Evolutionary conservation across 495 filamentous ascomycete species (phyloP), one percentile per base, ranked within the genome.

Genomic region (Lasiosphaeria hispida): DNA sequence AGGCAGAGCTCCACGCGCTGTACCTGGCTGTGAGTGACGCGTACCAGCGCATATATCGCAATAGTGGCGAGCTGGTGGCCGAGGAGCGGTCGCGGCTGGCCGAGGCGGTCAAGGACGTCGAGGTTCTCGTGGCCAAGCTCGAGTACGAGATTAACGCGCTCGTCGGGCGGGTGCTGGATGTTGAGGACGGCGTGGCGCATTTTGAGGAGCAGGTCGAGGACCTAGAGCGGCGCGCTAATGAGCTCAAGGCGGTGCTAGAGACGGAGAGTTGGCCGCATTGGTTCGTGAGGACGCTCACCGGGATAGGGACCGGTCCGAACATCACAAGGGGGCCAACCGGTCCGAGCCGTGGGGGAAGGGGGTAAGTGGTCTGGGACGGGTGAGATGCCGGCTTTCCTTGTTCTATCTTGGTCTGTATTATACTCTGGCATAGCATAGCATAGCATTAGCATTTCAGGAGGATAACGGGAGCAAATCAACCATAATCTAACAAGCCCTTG

Each of bases 121-220:
- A 96, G 68, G 77, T 86, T 17, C 76, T 96, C 41, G 85, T 86
- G 6, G 90, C 90, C 17, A 94, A 93, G 78, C 77, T 98, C 58
- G 93, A 98, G 65, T 98, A 98, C 69, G 95, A 98, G 74, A 83
- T 97, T 37, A 83, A 84, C 50, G 87, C 85, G 18, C 76, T 98
- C 18, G 80, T 87, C 48, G 87, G 86, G 15, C 91, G 90, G 65
- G 88, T 97, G 35, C 83, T 88, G 58, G 94, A 98, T 63, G 87
- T 96, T 37, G 93, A 96, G 63, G 85, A 90, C 48, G 89, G 89
- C 0, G 80, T 96, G 9, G 75, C 70, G 14, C 90, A 94, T 53
- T 95, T 95, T 67, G 90, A 88, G 68, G 79, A 83, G 36, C 87
- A 91, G 66, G 91, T 98, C 2, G 77, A 82, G 41, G 83, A 88